These are phyloP conservation scores for Ogataea ganodermae DNA, from an alignment of 805 yeast species.

Conservation along the genomic window DNA sequence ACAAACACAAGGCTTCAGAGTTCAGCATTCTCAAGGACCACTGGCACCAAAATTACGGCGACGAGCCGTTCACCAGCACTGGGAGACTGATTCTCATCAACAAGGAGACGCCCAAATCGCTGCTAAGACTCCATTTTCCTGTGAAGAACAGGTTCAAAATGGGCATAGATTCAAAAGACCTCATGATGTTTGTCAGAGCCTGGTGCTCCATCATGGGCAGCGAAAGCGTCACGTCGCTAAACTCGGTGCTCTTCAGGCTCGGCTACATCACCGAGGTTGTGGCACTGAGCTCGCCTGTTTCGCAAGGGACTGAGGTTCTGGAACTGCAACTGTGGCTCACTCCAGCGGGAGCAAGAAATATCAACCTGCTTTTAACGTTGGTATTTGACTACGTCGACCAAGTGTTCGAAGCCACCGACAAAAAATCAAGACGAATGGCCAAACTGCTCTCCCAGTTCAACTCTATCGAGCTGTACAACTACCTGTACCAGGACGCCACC, in stretches of 20 bases:
- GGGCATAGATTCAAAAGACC: slow-evolving; percentile 23
- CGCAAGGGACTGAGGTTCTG: slow-evolving; percentile 30
- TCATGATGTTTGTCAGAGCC: slow-evolving; percentile 36
- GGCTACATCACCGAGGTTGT: slow-evolving; percentile 41
- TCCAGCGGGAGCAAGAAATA: slow-evolving; percentile 42
- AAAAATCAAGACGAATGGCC: slow-evolving; percentile 34
- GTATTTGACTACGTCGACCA: slow-evolving; percentile 36
- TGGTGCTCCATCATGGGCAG: slow-evolving; percentile 68
- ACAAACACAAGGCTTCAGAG: not conserved
- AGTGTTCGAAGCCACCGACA: slow-evolving; percentile 18
- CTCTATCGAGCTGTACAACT: slow-evolving; percentile 48
- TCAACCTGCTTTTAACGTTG: slow-evolving; percentile 36
- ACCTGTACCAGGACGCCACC: slow-evolving; percentile 41
- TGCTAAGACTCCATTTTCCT: slow-evolving; percentile 47
- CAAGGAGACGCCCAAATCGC: slow-evolving; percentile 32
- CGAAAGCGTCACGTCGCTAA: slow-evolving; percentile 55
- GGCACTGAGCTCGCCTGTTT: slow-evolving; percentile 37
- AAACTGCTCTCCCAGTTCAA: slow-evolving; percentile 48
- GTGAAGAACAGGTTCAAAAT: slow-evolving; percentile 8
- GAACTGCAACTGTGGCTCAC: slow-evolving; percentile 55
- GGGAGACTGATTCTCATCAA: slow-evolving; percentile 42
- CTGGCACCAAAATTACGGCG: slow-evolving; percentile 29
- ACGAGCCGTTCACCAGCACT: slow-evolving; percentile 24
- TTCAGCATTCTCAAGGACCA: slow-evolving; percentile 11
- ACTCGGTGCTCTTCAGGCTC: slow-evolving; percentile 37